Conservation (phyloP, 352 stramenopile species). For the Elongisporangium undulatum region DNA sequence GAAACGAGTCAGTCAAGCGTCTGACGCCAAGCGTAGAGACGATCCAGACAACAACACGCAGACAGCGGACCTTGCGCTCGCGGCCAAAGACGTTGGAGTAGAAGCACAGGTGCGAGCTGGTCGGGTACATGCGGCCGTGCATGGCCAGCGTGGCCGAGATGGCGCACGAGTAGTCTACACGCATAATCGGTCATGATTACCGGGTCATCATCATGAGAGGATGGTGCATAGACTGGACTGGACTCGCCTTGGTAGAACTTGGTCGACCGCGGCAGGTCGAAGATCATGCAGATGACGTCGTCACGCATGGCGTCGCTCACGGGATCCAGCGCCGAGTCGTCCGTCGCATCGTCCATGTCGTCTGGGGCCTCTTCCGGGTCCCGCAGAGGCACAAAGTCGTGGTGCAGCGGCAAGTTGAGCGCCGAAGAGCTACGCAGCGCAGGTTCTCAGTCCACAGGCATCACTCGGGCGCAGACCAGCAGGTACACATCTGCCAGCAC, state of each 20-base stretch:
- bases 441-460: background rate
- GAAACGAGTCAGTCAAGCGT: slow-evolving; percentile 5
- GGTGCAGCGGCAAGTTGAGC: slow-evolving; percentile 37
- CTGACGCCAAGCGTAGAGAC: slow-evolving; percentile 6
- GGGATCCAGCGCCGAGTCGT: slow-evolving; percentile 14
- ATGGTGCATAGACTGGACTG: background rate
- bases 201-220: slow-evolving; percentile 3
- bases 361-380: slow-evolving; percentile 4
- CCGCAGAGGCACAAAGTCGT: slow-evolving; percentile 38
- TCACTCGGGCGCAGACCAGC: background rate
- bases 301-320: slow-evolving; percentile 56
- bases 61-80: slow-evolving; percentile 66
- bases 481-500: background rate
- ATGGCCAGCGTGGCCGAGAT: slow-evolving; percentile 76
- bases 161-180: slow-evolving; percentile 77
- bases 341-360: slow-evolving; percentile 4
- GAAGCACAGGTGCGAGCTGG: slow-evolving; percentile 76
- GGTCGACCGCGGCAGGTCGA: slow-evolving; percentile 65
- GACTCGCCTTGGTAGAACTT: slow-evolving; percentile 72
- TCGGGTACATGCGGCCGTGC: slow-evolving; percentile 88
- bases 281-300: slow-evolving; percentile 87
- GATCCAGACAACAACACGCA: slow-evolving; percentile 4
- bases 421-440: slow-evolving; percentile 1
- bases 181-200: background rate
- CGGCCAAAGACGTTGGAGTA: slow-evolving; percentile 87